Evolutionary conservation across 148 eudicot species (phyloP).

Genomic region (Rheum nobile): DNA sequence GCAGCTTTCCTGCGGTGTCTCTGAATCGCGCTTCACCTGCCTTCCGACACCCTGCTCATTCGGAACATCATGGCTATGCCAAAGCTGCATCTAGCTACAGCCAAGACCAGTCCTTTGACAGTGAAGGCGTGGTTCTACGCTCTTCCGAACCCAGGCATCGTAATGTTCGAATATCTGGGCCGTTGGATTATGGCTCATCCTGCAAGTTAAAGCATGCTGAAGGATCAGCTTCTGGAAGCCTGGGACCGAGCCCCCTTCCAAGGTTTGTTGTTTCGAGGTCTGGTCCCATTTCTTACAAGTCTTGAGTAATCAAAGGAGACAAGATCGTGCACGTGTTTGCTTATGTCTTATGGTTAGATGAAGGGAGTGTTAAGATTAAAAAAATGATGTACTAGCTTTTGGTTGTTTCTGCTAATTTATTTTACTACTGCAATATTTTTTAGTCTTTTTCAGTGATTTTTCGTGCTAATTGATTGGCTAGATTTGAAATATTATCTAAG

Average conservation of each 20-base stretch:
- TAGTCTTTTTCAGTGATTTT: too few species aligned
- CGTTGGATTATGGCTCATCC: conserved; percentile 57
- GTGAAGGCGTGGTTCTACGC: conserved; percentile 28
- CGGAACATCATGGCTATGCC: conserved; percentile 40
- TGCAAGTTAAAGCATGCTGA: conserved; percentile 49
- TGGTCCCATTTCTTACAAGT: conserved; percentile 78
- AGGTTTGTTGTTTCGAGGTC: conserved; percentile 94
- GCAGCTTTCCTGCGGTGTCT: conserved; percentile 69
- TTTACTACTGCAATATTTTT: too few species aligned
- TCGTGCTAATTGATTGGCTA: too few species aligned
- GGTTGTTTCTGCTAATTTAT: too few species aligned
- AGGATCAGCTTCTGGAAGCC: conserved; percentile 75
- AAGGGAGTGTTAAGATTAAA: not conserved
- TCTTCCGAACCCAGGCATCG: conserved; percentile 39
- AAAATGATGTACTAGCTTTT: too few species aligned
- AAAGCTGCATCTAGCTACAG: conserved; percentile 41
- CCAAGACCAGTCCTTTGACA: conserved; percentile 46
- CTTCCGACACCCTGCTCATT: conserved; percentile 36
- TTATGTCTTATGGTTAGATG: not conserved
- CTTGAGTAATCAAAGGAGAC: not conserved
- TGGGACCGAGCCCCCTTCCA: conserved; percentile 84
- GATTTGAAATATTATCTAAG: too few species aligned
- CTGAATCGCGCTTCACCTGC: conserved; percentile 70
- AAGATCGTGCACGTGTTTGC: not conserved
- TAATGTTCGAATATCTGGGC: conserved; percentile 65